Evolutionary conservation across 177 flowering plant species (phyloP).

Genomic region (Telopea speciosissima): DNA sequence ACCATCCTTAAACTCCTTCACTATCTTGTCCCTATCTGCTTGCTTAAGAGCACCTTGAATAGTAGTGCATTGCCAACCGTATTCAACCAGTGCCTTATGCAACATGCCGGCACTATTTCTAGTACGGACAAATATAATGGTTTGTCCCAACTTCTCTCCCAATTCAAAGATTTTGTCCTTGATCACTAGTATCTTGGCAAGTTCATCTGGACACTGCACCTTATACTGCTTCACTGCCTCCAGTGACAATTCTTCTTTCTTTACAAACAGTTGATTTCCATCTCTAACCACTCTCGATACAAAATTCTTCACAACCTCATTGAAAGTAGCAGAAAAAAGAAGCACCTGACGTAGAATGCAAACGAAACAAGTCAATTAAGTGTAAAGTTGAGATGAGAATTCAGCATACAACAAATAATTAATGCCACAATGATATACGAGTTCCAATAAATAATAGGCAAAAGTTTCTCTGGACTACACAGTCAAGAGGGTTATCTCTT

Average conservation of each 20-base stretch:
- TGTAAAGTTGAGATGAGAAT: too few relatives aligned
- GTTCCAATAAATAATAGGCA: too few relatives aligned
- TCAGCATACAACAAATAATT: too few relatives aligned
- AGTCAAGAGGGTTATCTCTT: too few relatives aligned
- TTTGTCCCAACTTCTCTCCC: conserved; percentile 55
- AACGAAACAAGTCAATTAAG: conserved; percentile 4
- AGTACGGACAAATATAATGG: conserved; percentile 51
- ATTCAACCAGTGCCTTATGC: conserved; percentile 42
- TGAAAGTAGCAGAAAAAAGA: conserved; percentile 88
- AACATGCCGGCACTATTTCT: conserved; percentile 49
- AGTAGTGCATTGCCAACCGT: conserved; percentile 72
- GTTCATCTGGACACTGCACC: conserved; percentile 49
- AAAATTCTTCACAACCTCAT: conserved; percentile 70
- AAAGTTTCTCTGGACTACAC: too few relatives aligned
- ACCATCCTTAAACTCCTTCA: conserved; percentile 84
- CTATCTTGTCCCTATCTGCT: conserved; percentile 70
- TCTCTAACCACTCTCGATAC: conserved; percentile 55
- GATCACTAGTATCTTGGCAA: conserved; percentile 41
- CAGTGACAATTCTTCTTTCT: conserved; percentile 82
- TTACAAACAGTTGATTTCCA: conserved; percentile 77
- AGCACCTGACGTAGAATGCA: conserved; percentile 49
- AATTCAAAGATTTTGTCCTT: conserved; percentile 65
- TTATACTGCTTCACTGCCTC: conserved; percentile 85
- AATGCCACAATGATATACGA: too few relatives aligned
- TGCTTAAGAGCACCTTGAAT: conserved; percentile 65